Base-by-base conservation (phyloP, 1,139 yeast genomes). In the Hanseniaspora sp. region DNA sequence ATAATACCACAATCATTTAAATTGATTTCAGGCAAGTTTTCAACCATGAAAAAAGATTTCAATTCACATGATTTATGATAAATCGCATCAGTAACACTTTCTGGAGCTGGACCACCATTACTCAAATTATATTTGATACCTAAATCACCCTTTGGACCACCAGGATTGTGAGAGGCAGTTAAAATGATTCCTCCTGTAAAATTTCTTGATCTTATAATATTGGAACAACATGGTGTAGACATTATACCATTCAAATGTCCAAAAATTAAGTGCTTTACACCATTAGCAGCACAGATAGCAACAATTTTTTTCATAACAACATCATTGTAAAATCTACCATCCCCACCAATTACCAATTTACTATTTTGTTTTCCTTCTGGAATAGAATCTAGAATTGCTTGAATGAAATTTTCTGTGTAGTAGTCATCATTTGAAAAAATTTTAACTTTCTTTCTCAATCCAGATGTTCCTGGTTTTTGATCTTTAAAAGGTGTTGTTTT, bases 91-190 rank as follows among this genome's bases (percentile, higher is more conserved):
- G 98, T 92, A 58, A 92, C 94, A 18, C 84, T 73, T 69, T 92
- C 98, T 5, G 98, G 98, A n/a, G 98, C 98, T 42, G 98, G 98
- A 1, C 96, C 98, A 60, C 98, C 98, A 65, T 92, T 90, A 59
- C 86, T 80, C 69, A 94, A 75, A 70, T 92, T 92, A 74, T 92
- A 92, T 74, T 92, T 92, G 74, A 92, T 92, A 57, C 98, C 98
- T 69, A 90, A 78, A 67, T 92, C 98, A 59, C 86, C 81, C 39
- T 76, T 71, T 57, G 96, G 96, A 7, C 97, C 97, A 67, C 98
- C 98, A n/a, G 98, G 98, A 70, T 92, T 92, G 71, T 92, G 98
- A 38, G 95, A 85, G 4, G 98, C 98, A 23, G 98, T 92, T 65
- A 92, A 75, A 60, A 94, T 87, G 69, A 92, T 88, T 58, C 97